Base-by-base conservation (phyloP, 139 green algal genomes). In the Pseudopediastrum boryanum region DNA sequence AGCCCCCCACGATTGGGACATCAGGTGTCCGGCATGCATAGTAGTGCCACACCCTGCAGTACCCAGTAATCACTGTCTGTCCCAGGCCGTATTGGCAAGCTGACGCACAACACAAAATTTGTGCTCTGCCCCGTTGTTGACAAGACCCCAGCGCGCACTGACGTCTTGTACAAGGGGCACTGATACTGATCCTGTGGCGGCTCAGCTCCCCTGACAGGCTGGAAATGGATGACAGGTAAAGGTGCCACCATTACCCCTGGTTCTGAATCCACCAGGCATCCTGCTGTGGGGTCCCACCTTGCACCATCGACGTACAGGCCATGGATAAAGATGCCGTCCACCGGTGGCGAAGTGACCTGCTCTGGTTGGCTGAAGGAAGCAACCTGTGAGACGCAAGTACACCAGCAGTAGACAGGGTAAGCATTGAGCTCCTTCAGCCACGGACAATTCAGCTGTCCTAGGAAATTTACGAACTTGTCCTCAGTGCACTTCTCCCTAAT, bases 101-200 rank as follows among this genome's bases (percentile, higher is more conserved):
- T 86, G 29, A 96, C 83, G 65, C 73, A 86, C 19, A 94, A 65
- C 64, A 97, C 86, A 82, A 90, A 95, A 85, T 96, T 97, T 41
- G 92, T 95, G 70, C 78, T 90, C 76, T 94, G 88, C 0, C 93
- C 92, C 8, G 93, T 96, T 2, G 93, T 97, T 43, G 80, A 89
- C 48, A 96, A 85, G 46, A 93, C 77, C 31, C 92, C 93, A 4
- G 93, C 92, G 7, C 92, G 86, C 65, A 88, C 84, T 44, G 75
- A 87, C 13, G 92, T 97, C 85, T 95, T 95, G 85, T 97, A 97
- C 76, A 97, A 78, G 31, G 93, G 93, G 77, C 88, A 93, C 75
- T 88, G 43, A 84, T 96, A 97, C 71, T 89, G 65, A 3, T 65
- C 75, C 3, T 69, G 46, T 25, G 89, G 82, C 2, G 88, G 69